Conservation (phyloP, 345 rosid genomes). For the Salix viminalis region DNA sequence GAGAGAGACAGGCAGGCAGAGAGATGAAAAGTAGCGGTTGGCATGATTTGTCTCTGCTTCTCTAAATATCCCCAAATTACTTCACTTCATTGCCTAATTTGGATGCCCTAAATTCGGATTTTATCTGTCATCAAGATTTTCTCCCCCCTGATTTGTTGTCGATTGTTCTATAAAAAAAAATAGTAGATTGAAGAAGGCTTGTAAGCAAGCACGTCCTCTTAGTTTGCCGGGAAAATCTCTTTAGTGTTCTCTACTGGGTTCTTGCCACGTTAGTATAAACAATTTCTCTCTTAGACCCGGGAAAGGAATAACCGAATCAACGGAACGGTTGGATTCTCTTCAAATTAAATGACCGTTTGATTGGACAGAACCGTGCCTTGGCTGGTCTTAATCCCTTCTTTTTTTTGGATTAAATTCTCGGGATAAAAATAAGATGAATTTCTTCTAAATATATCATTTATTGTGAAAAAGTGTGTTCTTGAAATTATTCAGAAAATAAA, state of each 20-base stretch:
- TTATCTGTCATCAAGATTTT: constrained; percentile 2
- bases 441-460: no score
- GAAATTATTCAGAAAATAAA: no score
- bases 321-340: neutral
- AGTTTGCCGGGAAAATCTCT: neutral
- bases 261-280: constrained; percentile 1
- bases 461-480: no score
- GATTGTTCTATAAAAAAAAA: neutral
- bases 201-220: neutral
- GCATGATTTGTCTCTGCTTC: constrained; percentile 18
- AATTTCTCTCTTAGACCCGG: neutral
- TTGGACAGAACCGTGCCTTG: neutral
- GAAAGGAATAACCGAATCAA: neutral
- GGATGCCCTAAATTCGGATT: constrained; percentile 21
- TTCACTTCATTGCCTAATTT: constrained; percentile 6
- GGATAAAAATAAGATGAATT: no score
- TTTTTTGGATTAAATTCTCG: no score
- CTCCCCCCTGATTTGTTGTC: neutral
- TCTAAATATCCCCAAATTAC: neutral
- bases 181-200: neutral
- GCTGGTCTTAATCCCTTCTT: no score
- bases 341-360: neutral
- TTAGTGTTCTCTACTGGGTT: neutral
- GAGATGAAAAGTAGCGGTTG: constrained; percentile 22
- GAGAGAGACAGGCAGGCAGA: neutral